Percentiles rank a stretch among this genome's conserved stretches.
Evolutionary conservation across 2,329 filamentous ascomycete species (phyloP).

Genomic region (Cytospora mali): DNA sequence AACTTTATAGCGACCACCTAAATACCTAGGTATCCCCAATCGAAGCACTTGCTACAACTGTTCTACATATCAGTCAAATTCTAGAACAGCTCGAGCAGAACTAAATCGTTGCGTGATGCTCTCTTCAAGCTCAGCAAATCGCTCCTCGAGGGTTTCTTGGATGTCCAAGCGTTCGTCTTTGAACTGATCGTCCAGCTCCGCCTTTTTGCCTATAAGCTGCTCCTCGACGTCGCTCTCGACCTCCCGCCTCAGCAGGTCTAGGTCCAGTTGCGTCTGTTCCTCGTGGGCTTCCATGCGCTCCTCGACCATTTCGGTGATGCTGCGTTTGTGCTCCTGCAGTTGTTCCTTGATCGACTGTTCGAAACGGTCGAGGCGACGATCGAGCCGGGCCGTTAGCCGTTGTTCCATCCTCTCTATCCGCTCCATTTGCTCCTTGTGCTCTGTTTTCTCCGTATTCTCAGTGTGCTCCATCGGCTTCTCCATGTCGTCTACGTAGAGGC

Average conservation of each 20-base stretch:
- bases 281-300: not conserved
- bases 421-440: not conserved
- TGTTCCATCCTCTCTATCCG: not conserved
- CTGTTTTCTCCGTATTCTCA: not conserved
- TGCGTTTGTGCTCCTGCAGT: not conserved
- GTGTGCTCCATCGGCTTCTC: not conserved
- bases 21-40: too few species aligned
- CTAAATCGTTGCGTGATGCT: not conserved
- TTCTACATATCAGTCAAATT: not conserved
- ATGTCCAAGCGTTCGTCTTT: not conserved
- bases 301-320: not conserved
- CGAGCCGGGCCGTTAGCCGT: not conserved
- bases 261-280: not conserved
- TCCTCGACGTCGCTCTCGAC: constrained; percentile 1
- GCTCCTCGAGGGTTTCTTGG: not conserved
- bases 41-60: not conserved
- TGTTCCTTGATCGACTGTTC: not conserved
- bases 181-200: not conserved
- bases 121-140: not conserved
- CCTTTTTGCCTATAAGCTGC: not conserved
- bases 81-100: not conserved
- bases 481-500: not conserved
- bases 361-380: not conserved
- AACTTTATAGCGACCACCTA: too few species aligned
- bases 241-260: not conserved